phyloP scores from a whole-genome alignment of 2,329 filamentous ascomycete genomes.

The Fusarium siculi region DNA sequence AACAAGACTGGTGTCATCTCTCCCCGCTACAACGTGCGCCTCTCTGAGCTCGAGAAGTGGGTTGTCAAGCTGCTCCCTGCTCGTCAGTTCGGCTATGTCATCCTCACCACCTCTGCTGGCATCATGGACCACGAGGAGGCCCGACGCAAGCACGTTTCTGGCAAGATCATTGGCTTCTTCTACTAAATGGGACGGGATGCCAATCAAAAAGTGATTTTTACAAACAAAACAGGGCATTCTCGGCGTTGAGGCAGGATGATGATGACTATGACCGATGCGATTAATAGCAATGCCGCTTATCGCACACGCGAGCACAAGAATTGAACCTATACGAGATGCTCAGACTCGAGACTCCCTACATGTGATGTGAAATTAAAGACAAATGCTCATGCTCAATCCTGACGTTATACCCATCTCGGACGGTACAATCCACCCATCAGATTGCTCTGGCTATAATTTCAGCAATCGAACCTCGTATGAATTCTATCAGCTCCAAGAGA shows the following conservation, averaged over 20 bases:
- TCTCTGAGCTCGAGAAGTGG: constrained; percentile 99
- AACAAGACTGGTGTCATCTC: constrained; percentile 99
- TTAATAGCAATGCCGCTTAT: constrained; percentile 46
- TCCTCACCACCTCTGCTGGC: constrained; percentile 98
- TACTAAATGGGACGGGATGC: constrained; percentile 71
- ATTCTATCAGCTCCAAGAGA: background rate
- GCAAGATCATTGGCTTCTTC: constrained; percentile 99
- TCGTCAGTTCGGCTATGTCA: constrained; percentile 99
- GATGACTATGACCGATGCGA: constrained; percentile 53
- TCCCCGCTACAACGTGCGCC: constrained; percentile 99
- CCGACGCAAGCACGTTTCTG: constrained; percentile 96
- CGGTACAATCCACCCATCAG: background rate
- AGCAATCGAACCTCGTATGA: background rate
- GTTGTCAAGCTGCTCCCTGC: constrained; percentile 98
- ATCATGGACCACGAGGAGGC: constrained; percentile 99
- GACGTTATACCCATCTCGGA: background rate
- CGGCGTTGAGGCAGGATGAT: constrained; percentile 51
- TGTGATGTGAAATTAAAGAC: constrained; percentile 8
- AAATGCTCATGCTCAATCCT: background rate
- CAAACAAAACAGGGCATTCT: constrained; percentile 46
- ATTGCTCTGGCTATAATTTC: background rate
- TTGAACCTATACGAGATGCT: constrained; percentile 48
- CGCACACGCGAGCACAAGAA: constrained; percentile 50
- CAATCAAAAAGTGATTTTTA: constrained; percentile 45
- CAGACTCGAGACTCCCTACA: constrained; percentile 23